phyloP scores from a whole-genome alignment of 2,329 filamentous ascomycete genomes.

The Fusarium subglutinans region DNA sequence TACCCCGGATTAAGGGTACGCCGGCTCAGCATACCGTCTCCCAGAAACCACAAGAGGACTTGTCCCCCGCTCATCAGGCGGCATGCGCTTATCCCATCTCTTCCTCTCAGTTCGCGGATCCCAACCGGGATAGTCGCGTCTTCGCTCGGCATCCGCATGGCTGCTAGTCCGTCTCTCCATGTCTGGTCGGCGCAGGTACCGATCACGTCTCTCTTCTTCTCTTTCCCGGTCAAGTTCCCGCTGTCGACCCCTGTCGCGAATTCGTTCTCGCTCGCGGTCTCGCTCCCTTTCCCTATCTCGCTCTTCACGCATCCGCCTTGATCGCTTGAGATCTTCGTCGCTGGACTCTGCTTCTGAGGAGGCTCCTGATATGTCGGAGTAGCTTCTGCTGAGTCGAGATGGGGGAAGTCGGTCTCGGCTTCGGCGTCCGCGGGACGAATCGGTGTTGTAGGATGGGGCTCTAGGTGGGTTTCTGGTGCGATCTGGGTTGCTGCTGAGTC shows the following conservation, averaged over 20 bases:
- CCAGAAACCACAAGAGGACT: conserved; percentile 49
- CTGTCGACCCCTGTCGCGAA: conserved; percentile 41
- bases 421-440: conserved; percentile 47
- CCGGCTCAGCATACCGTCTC: conserved; percentile 52
- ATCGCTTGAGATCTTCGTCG: conserved; percentile 45
- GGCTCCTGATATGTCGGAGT: conserved; percentile 53
- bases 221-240: conserved; percentile 53
- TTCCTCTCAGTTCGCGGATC: conserved; percentile 49
- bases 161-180: conserved; percentile 58
- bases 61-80: conserved; percentile 44
- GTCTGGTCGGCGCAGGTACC: conserved; percentile 53
- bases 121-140: conserved; percentile 48
- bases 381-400: conserved; percentile 53
- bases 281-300: conserved; percentile 45
- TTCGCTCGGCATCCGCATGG: conserved; percentile 59
- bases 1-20: conserved; percentile 39
- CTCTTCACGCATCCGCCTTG: conserved; percentile 38
- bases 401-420: conserved; percentile 53
- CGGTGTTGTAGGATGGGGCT: conserved; percentile 44
- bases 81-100: conserved; percentile 48
- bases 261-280: conserved; percentile 46
- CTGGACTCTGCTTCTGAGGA: conserved; percentile 48
- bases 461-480: conserved; percentile 51
- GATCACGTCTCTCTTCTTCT: conserved; percentile 49
- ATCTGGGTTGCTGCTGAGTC: conserved; percentile 42